Evolutionary conservation across 345 rosid species (phyloP), one percentile per base, ranked within the genome.

Genomic region (Cardamine resedifolia): DNA sequence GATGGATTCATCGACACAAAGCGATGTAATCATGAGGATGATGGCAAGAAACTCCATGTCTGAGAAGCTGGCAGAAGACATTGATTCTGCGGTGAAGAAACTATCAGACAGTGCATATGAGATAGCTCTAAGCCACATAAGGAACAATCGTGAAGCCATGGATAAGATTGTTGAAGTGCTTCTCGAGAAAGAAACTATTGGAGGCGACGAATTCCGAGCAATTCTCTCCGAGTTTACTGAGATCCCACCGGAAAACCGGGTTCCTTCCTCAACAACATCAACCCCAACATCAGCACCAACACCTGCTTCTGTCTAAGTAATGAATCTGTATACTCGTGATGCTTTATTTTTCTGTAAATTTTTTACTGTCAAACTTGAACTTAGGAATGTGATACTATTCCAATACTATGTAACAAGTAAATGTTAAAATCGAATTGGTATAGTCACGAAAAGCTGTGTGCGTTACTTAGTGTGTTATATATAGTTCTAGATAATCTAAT

Each of bases 1-100:
- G 38, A 90, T 91, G 97, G 99, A 95, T 65, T 61, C 85, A 19
- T 84, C 92, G 1, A 84, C 85, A 2, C 97, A 91, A 80, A 90
- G 94, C 20, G 99, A 95, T 63, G 93, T 95, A 9, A 82, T 95
- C 64, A 91, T 95, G 99, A 88, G 99, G 78, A 95, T 95, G 97
- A 95, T 95, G 99, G 97, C 99, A 3, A 91, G 97, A 41, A 95
- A 95, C 73, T 95, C 97, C 18, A 95, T 95, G 99, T 95, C 99
- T 0, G 99, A 95, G 67, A 95, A 72, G 83, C 99, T 95, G 0
- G 99, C 99, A 0, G 96, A 87, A 74, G 99, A 95, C 77, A 91
- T 91, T 20, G 99, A 95, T 58, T 4, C 82, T 0, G 97, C 97
- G 0, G 76, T 88, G 57, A 91, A 91, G 93, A 88, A 78, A 64